These are phyloP conservation scores for Chrysopogon serrulatus DNA, from an alignment of 176 grass and related monocot genomes.

Conservation along the genomic window DNA sequence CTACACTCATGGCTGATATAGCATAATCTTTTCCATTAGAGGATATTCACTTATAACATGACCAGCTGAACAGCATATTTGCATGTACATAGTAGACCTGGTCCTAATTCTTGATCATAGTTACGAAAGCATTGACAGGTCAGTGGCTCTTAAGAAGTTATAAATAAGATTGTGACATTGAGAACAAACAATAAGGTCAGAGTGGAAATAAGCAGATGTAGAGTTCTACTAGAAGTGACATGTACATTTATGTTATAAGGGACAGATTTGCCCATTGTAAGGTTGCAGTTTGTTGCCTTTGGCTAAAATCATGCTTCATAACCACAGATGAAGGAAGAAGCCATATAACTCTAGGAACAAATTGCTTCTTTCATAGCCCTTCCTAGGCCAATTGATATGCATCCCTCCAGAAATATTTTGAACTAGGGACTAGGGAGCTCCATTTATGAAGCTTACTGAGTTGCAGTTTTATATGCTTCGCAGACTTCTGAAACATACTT, in stretches of 20 bases:
- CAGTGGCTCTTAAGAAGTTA: not conserved
- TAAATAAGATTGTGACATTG: not conserved
- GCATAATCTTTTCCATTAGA: not conserved
- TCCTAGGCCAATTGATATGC: not conserved
- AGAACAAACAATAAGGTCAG: not conserved
- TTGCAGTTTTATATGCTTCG: slow-evolving; percentile 4
- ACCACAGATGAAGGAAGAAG: not conserved
- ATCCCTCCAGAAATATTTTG: not conserved
- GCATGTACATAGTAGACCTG: not conserved
- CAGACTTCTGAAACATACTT: not conserved
- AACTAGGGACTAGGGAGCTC: not conserved
- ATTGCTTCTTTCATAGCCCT: not conserved
- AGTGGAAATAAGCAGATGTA: not conserved
- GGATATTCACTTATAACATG: not conserved
- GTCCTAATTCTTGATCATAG: not conserved
- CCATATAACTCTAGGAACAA: not conserved
- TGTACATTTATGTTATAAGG: not conserved
- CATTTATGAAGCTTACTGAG: not conserved
- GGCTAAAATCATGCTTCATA: not conserved
- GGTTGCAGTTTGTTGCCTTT: not conserved
- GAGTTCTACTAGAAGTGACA: not conserved
- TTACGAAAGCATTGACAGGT: not conserved
- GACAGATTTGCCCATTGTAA: not conserved
- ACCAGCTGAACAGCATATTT: slow-evolving; percentile 10
- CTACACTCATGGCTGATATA: not conserved